phyloP scores from a whole-genome alignment of 371 early-diverging fungal genomes.

The Mortierella polycephala region DNA sequence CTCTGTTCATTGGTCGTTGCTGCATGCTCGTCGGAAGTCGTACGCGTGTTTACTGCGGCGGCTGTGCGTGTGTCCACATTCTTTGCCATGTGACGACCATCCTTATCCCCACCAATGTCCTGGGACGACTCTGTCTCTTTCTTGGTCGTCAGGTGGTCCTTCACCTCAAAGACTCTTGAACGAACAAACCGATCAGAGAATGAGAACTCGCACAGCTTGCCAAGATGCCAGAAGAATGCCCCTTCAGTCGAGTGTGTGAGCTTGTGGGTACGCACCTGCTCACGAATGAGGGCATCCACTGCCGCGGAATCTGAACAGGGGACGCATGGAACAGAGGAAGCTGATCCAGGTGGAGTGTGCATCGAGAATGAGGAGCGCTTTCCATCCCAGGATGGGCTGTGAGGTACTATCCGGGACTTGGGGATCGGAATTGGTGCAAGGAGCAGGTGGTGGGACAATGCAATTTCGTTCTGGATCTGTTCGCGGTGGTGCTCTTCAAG shows the following conservation, averaged over 20 bases:
- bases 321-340: conserved; percentile 23
- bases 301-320: conserved; percentile 33
- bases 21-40: neutral
- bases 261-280: conserved; percentile 22
- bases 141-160: conserved; percentile 2
- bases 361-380: conserved; percentile 38
- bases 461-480: conserved; percentile 15
- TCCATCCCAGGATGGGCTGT: conserved; percentile 27
- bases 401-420: conserved; percentile 27
- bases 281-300: conserved; percentile 42
- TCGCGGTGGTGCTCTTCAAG: conserved; percentile 8
- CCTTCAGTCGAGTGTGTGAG: conserved; percentile 25
- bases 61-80: neutral
- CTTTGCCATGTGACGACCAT: conserved; percentile 12
- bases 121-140: neutral
- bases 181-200: conserved; percentile 54
- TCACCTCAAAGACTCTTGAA: conserved; percentile 40
- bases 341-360: conserved; percentile 40
- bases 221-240: conserved; percentile 45
- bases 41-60: neutral
- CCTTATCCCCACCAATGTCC: neutral
- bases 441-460: conserved; percentile 38
- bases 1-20: neutral
- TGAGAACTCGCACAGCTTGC: conserved; percentile 52
- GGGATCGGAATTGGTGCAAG: conserved; percentile 51